phyloP scores from a whole-genome alignment of 345 rosid genomes.

The Murraya koenigii region DNA sequence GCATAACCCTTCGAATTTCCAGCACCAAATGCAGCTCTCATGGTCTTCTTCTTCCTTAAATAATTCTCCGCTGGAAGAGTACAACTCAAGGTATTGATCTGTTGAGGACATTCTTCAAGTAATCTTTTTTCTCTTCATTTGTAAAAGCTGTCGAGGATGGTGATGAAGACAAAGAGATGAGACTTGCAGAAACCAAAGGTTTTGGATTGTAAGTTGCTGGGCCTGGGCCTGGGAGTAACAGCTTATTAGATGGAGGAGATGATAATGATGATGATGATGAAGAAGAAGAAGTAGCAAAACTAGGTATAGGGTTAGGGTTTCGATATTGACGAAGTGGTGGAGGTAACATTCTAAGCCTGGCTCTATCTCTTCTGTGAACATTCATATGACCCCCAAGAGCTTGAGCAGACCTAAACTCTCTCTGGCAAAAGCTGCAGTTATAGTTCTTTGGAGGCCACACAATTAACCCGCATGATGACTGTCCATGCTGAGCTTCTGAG shows the following conservation, averaged over 20 bases:
- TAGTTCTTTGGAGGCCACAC: conserved; percentile 54
- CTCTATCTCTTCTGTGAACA: conserved; percentile 72
- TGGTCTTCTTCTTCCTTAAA: conserved; percentile 27
- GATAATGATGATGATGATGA: conserved; percentile 17
- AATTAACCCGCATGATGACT: conserved; percentile 19
- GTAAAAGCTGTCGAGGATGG: conserved; percentile 14
- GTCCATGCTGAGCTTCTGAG: conserved; percentile 1
- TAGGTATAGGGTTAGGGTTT: conserved; percentile 30
- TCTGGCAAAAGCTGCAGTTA: conserved; percentile 52
- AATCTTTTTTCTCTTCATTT: conserved; percentile 20
- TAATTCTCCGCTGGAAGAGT: conserved; percentile 20
- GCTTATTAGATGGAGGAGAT: conserved; percentile 4
- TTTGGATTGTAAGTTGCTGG: neutral
- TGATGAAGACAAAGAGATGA: conserved; percentile 19
- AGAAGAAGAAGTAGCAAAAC: neutral
- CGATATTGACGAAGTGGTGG: conserved; percentile 42
- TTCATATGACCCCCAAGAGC: conserved; percentile 83
- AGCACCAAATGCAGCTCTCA: conserved; percentile 19
- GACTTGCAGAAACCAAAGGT: conserved; percentile 10
- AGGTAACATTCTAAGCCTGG: conserved; percentile 49
- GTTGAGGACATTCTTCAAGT: neutral
- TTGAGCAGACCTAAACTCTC: conserved; percentile 65
- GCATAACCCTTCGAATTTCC: conserved; percentile 27
- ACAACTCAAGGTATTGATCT: neutral
- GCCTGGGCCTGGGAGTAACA: neutral